A percentile compares a stretch with the other conserved stretches of the same genome.
Evolutionary conservation across 1,284 basidiomycete species (phyloP).

Genomic region (Trichosporon ovoides): DNA sequence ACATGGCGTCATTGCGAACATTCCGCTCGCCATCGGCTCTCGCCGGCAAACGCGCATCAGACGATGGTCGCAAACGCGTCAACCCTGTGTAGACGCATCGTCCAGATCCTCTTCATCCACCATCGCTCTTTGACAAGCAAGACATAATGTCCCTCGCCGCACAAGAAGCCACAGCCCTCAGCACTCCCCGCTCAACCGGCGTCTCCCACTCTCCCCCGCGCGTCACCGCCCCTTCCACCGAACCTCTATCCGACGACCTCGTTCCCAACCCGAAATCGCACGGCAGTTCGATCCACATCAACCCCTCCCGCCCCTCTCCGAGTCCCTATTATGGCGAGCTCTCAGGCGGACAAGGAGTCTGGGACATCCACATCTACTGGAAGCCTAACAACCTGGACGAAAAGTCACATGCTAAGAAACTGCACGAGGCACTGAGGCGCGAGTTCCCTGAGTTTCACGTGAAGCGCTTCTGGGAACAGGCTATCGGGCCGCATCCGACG

Average conservation of each 20-base stretch:
- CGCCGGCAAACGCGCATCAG: too few species aligned
- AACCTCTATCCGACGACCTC: constrained; percentile 29
- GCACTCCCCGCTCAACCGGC: neutral
- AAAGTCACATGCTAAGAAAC: constrained; percentile 9
- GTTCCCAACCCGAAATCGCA: constrained; percentile 50
- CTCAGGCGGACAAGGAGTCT: constrained; percentile 1
- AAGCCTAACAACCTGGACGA: constrained; percentile 16
- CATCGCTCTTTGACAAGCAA: too few species aligned
- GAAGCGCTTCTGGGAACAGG: constrained; percentile 13
- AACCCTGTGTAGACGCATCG: too few species aligned
- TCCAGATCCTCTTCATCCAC: neutral
- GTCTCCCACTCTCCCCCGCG: neutral
- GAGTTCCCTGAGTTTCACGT: constrained; percentile 18
- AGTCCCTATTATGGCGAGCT: constrained; percentile 10
- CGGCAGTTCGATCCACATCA: constrained; percentile 53
- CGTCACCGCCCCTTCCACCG: neutral
- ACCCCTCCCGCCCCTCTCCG: constrained; percentile 11
- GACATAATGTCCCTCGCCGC: neutral
- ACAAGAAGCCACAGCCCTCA: neutral
- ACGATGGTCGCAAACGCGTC: too few species aligned
- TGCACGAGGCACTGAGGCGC: constrained; percentile 16
- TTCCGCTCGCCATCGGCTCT: too few species aligned
- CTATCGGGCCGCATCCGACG: constrained; percentile 45
- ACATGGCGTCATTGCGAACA: too few species aligned
- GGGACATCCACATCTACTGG: constrained; percentile 20